Evolutionary conservation across 1,139 yeast species (phyloP).

Genomic region (Meyerozyma sp.): DNA sequence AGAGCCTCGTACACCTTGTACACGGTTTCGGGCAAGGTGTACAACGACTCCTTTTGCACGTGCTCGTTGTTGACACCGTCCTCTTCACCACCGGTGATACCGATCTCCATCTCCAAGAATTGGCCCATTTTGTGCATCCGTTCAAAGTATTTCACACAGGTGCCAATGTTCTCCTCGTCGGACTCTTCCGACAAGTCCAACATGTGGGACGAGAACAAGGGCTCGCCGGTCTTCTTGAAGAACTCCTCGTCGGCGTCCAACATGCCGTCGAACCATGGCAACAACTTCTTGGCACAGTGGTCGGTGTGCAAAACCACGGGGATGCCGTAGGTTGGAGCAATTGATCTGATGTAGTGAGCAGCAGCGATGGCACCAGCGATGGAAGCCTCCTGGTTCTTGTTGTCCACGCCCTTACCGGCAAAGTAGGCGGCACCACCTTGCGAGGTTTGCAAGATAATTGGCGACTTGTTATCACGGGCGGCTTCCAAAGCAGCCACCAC

Average conservation of each 20-base stretch:
- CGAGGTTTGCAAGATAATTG: slow-evolving; percentile 94
- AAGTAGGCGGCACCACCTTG: slow-evolving; percentile 99
- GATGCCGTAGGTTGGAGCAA: slow-evolving; percentile 94
- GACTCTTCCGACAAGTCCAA: slow-evolving; percentile 95
- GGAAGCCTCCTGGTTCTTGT: slow-evolving; percentile 90
- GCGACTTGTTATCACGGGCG: slow-evolving; percentile 93
- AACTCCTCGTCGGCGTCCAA: slow-evolving; percentile 92
- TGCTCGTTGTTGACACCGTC: slow-evolving; percentile 99
- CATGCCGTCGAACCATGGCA: slow-evolving; percentile 99
- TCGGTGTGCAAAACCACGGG: slow-evolving; percentile 98
- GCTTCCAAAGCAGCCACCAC: slow-evolving; percentile 97
- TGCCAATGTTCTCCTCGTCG: slow-evolving; percentile 91
- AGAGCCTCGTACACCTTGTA: slow-evolving; percentile 87
- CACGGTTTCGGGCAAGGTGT: slow-evolving; percentile 96
- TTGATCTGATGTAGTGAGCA: slow-evolving; percentile 93
- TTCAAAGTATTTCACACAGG: slow-evolving; percentile 91
- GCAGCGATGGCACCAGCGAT: slow-evolving; percentile 96
- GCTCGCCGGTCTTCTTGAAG: slow-evolving; percentile 82
- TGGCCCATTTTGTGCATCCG: slow-evolving; percentile 93
- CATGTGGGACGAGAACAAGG: slow-evolving; percentile 98
- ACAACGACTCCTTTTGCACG: slow-evolving; percentile 80
- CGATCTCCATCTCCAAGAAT: slow-evolving; percentile 99
- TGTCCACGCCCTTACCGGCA: slow-evolving; percentile 98
- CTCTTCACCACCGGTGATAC: slow-evolving; percentile 99
- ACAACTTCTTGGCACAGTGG: slow-evolving; percentile 97